Conservation (phyloP, 2,329 filamentous ascomycete genomes). For the Phyllosticta citriasiana region DNA sequence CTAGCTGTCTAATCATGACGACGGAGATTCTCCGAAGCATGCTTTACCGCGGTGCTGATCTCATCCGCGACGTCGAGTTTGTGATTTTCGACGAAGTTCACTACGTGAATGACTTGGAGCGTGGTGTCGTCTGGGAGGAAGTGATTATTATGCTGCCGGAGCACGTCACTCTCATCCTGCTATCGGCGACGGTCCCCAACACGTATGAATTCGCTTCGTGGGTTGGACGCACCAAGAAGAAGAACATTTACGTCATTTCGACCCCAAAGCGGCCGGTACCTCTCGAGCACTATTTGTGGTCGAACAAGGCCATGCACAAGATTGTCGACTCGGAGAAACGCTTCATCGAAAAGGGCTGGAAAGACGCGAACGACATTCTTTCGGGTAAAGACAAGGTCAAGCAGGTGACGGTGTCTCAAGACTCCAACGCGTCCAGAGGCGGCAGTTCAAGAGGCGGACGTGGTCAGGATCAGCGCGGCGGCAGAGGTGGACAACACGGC, state of each 20-base stretch:
- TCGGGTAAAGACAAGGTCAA: slow-evolving; percentile 72
- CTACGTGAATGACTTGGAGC: slow-evolving; percentile 92
- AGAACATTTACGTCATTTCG: slow-evolving; percentile 98
- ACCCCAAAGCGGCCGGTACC: slow-evolving; percentile 92
- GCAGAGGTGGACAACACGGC: slow-evolving; percentile 37
- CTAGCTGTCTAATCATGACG: slow-evolving; percentile 98
- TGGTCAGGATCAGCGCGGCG: slow-evolving; percentile 44
- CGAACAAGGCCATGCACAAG: slow-evolving; percentile 82
- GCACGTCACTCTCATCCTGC: slow-evolving; percentile 86
- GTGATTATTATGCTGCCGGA: slow-evolving; percentile 99
- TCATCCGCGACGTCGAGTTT: slow-evolving; percentile 95
- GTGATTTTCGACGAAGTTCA: slow-evolving; percentile 99
- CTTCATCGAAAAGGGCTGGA: slow-evolving; percentile 90
- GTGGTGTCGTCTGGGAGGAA: slow-evolving; percentile 98
- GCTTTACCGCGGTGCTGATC: slow-evolving; percentile 90
- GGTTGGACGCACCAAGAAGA: slow-evolving; percentile 96
- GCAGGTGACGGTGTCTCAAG: slow-evolving; percentile 37
- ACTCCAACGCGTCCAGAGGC: slow-evolving; percentile 41
- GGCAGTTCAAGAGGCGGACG: slow-evolving; percentile 39
- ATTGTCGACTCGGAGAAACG: slow-evolving; percentile 90
- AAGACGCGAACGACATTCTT: slow-evolving; percentile 74
- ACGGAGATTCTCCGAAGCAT: slow-evolving; percentile 97
- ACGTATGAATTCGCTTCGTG: slow-evolving; percentile 97
- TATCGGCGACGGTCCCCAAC: slow-evolving; percentile 95
- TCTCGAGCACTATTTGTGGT: slow-evolving; percentile 93